Base-by-base conservation (phyloP, 1,284 basidiomycete species). In the Pseudozyma sp. region DNA sequence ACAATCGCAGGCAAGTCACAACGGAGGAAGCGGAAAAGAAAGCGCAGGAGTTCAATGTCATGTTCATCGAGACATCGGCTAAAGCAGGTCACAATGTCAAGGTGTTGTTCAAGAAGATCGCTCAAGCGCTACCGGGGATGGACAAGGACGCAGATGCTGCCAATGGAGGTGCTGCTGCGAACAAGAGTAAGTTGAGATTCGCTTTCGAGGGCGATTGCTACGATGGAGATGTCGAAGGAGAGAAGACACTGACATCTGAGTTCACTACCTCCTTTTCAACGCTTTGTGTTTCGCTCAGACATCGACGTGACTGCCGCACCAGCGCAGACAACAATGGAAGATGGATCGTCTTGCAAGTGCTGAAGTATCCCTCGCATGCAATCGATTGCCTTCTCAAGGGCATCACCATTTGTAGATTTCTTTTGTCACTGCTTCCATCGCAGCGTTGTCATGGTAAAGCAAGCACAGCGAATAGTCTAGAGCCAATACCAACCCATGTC, bases 51-150 rank as follows among this genome's bases (percentile, higher is more conserved):
- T 88, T 97, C 72, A 92, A 92, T 82, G 93, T 99, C 81, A 94
- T 99, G 92, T 97, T 97, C 84, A 97, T 99, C 91, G 97, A 99
- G 87, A 99, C 97, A 5, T 97, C 94, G 38, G 97, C 97, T 39
- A 99, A 99, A 86, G 97, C 97, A 3, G 97, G 97, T 2, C 96
- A 99, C 86, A 99, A 99, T 79, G 97, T 99, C 76, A 99, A 99
- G 88, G 93, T 93, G 72, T 87, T 99, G 70, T 99, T 99, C 89
- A 94, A 97, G 88, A 99, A 98, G 89, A 99, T 99, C 78, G 97
- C 97, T 0, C 92, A 97, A 91, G 95, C 95, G 3, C 87, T 99
- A 61, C 97, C 97, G 8, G 97, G 97, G 11, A 95, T 95, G 90
- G 93, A 96, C 83, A 92, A 92, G 81, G 93, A 93, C 38, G 85